Conservation (phyloP, 176 grass and related monocot species). For the Oryza australiensis region DNA sequence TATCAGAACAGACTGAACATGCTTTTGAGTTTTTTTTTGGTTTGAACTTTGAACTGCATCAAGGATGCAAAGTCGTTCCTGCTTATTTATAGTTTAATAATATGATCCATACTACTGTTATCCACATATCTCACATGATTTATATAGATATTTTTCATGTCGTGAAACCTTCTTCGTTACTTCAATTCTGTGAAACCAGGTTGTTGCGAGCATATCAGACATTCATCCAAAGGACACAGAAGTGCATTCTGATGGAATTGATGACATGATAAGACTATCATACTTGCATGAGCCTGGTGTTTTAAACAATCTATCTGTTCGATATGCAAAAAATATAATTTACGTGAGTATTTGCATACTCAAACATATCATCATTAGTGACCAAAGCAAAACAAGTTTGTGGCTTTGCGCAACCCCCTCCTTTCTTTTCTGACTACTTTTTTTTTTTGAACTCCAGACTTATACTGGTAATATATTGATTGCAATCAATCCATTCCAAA, state of each 20-base stretch:
- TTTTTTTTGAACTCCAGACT: slow-evolving; percentile 54
- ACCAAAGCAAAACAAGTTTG: neutral
- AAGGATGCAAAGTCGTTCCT: neutral
- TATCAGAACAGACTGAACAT: neutral
- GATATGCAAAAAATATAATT: slow-evolving; percentile 83
- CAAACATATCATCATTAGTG: slow-evolving; percentile 6
- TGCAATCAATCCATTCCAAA: slow-evolving; percentile 95
- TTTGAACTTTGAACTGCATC: neutral
- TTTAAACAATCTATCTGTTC: slow-evolving; percentile 68
- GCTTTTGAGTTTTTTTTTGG: neutral
- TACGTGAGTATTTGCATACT: slow-evolving; percentile 60
- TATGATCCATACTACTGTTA: neutral
- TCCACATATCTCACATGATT: neutral
- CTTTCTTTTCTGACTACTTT: neutral
- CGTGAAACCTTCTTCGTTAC: neutral
- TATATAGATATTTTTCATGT: neutral
- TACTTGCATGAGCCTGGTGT: slow-evolving; percentile 95
- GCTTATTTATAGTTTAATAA: slow-evolving; percentile 21
- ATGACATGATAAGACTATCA: slow-evolving; percentile 91
- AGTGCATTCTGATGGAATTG: slow-evolving; percentile 53
- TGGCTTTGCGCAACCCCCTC: neutral
- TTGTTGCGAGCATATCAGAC: slow-evolving; percentile 62
- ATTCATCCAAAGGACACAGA: slow-evolving; percentile 85
- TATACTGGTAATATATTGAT: slow-evolving; percentile 96
- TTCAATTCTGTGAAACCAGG: slow-evolving; percentile 47